phyloP scores from a whole-genome alignment of 768 basidiomycete species.

The Mycena chlorophos region DNA sequence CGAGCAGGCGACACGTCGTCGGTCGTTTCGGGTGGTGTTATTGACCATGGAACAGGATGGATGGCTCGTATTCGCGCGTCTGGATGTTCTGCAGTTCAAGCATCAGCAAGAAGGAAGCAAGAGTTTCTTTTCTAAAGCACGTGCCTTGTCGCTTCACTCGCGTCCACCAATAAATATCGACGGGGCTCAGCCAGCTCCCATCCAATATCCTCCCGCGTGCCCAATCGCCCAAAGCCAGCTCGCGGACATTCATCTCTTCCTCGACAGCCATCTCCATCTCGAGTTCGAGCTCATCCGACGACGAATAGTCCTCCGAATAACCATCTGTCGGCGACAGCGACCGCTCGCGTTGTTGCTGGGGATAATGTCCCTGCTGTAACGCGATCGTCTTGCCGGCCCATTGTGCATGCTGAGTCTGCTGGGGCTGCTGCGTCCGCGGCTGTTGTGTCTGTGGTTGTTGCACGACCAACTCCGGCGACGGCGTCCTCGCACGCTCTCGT shows the following conservation, averaged over 20 bases:
- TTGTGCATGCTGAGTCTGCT: neutral
- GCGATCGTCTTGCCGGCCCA: neutral
- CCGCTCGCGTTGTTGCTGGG: constrained; percentile 3
- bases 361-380: neutral
- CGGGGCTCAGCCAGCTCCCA: constrained; percentile 75
- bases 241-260: constrained; percentile 32
- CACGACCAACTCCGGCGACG: neutral
- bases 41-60: constrained; percentile 68
- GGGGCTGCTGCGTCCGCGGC: neutral
- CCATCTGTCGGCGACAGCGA: constrained; percentile 9
- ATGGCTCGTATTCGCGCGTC: constrained; percentile 30
- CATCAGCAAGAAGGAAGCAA: constrained; percentile 28
- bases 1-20: constrained; percentile 47
- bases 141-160: constrained; percentile 32
- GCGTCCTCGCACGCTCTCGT: constrained; percentile 2
- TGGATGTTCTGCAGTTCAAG: constrained; percentile 22
- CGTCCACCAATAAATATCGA: constrained; percentile 63
- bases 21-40: constrained; percentile 24
- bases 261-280: constrained; percentile 55
- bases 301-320: constrained; percentile 40
- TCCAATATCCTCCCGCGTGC: constrained; percentile 70
- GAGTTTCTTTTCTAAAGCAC: too few species aligned
- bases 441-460: neutral
- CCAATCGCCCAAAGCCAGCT: constrained; percentile 71
- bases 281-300: constrained; percentile 35